Percentiles rank a stretch among this genome's conserved stretches.
phyloP scores from a whole-genome alignment of 768 basidiomycete species.

The Asterophora parasitica region DNA sequence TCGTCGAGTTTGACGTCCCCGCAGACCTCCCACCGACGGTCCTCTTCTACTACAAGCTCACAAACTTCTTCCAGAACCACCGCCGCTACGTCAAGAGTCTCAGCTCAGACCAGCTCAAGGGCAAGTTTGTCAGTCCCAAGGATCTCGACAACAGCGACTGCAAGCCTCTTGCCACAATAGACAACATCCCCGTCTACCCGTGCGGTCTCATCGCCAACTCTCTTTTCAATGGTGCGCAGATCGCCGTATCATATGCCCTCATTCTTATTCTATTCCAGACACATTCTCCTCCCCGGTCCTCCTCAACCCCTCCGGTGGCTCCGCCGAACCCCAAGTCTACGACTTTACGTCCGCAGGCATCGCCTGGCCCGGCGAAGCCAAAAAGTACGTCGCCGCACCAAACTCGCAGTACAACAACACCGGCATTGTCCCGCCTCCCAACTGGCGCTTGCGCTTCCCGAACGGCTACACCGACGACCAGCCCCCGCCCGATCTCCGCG shows the following conservation, averaged over 20 bases:
- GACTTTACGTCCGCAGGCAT: conserved; percentile 75
- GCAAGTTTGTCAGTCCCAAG: conserved; percentile 46
- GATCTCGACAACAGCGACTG: conserved; percentile 73
- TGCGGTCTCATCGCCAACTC: conserved; percentile 98
- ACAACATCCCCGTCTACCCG: conserved; percentile 72
- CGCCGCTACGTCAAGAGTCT: conserved; percentile 94
- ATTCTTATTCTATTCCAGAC: conserved; percentile 50
- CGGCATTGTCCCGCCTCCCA: conserved; percentile 86
- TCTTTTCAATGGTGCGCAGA: conserved; percentile 78
- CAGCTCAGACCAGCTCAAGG: conserved; percentile 80
- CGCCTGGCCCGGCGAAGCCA: conserved; percentile 93
- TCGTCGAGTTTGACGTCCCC: conserved; percentile 80
- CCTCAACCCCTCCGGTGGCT: conserved; percentile 47
- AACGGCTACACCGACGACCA: conserved; percentile 60
- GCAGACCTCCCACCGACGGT: conserved; percentile 69
- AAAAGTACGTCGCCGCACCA: conserved; percentile 76
- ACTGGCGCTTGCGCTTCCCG: conserved; percentile 77
- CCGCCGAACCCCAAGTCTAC: conserved; percentile 48
- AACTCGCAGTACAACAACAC: conserved; percentile 41
- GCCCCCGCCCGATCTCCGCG: conserved; percentile 66
- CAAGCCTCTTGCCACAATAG: conserved; percentile 70
- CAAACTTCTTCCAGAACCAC: conserved; percentile 98
- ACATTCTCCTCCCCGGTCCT: conserved; percentile 67
- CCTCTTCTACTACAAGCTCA: conserved; percentile 94
- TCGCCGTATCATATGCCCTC: no score